Evolutionary conservation across 495 filamentous ascomycete genomes (phyloP).

Genomic region (Recurvomyces mirabilis): DNA sequence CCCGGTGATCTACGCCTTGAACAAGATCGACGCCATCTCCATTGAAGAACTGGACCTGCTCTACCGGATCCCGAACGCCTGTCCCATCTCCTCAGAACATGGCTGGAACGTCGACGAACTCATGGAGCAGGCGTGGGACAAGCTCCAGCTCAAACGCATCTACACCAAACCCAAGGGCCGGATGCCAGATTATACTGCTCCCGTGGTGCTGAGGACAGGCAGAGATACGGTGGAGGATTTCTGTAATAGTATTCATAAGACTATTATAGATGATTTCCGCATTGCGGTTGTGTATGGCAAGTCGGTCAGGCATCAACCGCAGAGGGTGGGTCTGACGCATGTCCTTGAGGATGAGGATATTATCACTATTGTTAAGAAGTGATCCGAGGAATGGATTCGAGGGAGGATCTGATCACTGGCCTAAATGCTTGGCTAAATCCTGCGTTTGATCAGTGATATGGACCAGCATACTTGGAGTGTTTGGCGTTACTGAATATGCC

Average conservation of each 20-base stretch:
- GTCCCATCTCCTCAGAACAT: slow-evolving; percentile 93
- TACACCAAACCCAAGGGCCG: slow-evolving; percentile 98
- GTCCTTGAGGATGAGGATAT: slow-evolving; percentile 96
- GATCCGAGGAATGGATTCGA: too few relatives aligned
- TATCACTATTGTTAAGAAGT: slow-evolving; percentile 48
- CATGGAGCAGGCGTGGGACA: slow-evolving; percentile 96
- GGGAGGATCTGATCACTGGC: too few relatives aligned
- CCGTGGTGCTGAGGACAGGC: slow-evolving; percentile 73
- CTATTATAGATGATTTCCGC: slow-evolving; percentile 92
- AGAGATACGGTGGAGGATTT: slow-evolving; percentile 93
- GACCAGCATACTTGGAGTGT: too few relatives aligned
- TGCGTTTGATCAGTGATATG: too few relatives aligned
- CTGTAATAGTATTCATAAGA: slow-evolving; percentile 93
- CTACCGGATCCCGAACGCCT: slow-evolving; percentile 92
- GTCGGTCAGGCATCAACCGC: slow-evolving; percentile 97
- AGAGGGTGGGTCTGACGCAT: slow-evolving; percentile 83
- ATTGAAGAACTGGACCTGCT: slow-evolving; percentile 94
- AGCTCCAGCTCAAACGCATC: slow-evolving; percentile 76
- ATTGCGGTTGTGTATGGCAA: slow-evolving; percentile 90
- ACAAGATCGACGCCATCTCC: slow-evolving; percentile 97
- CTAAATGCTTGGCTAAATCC: too few relatives aligned
- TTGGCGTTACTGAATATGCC: too few relatives aligned
- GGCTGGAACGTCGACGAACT: slow-evolving; percentile 98
- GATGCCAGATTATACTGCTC: slow-evolving; percentile 81
- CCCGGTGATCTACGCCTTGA: slow-evolving; percentile 93